A percentile compares a stretch with the other conserved stretches of the same genome.
Conservation (phyloP, 306 rosid species). For the Lotus japonicus region DNA sequence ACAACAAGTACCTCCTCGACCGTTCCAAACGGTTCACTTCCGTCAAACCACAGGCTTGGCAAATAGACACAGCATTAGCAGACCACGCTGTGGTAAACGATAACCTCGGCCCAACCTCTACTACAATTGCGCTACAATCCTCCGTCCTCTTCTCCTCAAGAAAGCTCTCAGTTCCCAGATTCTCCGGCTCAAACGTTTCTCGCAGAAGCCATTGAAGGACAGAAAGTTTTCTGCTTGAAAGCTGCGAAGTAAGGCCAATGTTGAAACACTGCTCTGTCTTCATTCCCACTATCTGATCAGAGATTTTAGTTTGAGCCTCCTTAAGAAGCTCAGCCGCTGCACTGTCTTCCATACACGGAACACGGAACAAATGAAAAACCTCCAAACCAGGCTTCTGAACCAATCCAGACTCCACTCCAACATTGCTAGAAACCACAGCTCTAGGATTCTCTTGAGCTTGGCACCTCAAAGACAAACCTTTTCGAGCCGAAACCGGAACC, state of each 20-base stretch:
- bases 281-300: slow-evolving; percentile 53
- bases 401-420: slow-evolving; percentile 26
- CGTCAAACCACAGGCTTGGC: slow-evolving; percentile 77
- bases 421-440: slow-evolving; percentile 45
- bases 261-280: slow-evolving; percentile 71
- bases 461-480: slow-evolving; percentile 39
- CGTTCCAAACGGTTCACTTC: slow-evolving; percentile 84
- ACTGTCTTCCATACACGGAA: slow-evolving; percentile 61
- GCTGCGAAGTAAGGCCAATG: slow-evolving; percentile 43
- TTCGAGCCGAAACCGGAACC: slow-evolving; percentile 25
- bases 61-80: slow-evolving; percentile 81
- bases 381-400: slow-evolving; percentile 23
- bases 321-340: slow-evolving; percentile 58
- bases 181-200: slow-evolving; percentile 85
- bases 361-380: slow-evolving; percentile 58
- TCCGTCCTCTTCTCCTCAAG: slow-evolving; percentile 62
- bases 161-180: slow-evolving; percentile 71
- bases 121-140: slow-evolving; percentile 48
- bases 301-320: slow-evolving; percentile 54
- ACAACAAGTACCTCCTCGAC: slow-evolving; percentile 77
- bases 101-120: slow-evolving; percentile 89
- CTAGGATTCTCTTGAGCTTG: slow-evolving; percentile 39
- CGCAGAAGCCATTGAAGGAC: slow-evolving; percentile 82
- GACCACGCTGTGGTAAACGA: slow-evolving; percentile 96
- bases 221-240: slow-evolving; percentile 36